phyloP scores from a whole-genome alignment of 257 asterid genomes.

The Salvia hispanica region DNA sequence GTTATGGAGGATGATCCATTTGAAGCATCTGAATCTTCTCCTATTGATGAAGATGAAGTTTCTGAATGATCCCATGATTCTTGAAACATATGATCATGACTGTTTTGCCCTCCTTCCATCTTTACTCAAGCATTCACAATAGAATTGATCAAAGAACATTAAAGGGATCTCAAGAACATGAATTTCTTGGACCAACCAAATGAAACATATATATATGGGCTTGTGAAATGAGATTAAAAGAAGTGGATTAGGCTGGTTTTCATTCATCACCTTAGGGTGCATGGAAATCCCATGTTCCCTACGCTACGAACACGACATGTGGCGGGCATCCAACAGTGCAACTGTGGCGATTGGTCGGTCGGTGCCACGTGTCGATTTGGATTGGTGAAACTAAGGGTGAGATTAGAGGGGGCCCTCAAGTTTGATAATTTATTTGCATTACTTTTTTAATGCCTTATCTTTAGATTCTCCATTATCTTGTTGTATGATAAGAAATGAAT shows the following conservation, averaged over 20 bases:
- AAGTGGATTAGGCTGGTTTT: slow-evolving; percentile 46
- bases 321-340: slow-evolving; percentile 14
- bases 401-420: slow-evolving; percentile 17
- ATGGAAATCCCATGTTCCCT: slow-evolving; percentile 15
- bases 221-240: slow-evolving; percentile 20
- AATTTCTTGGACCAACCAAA: slow-evolving; percentile 27
- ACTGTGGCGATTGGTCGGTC: neutral
- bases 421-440: slow-evolving; percentile 32
- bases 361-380: slow-evolving; percentile 21
- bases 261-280: slow-evolving; percentile 29
- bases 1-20: slow-evolving; percentile 48
- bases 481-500: slow-evolving; percentile 50
- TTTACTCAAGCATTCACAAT: neutral
- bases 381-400: slow-evolving; percentile 13
- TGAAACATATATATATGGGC: slow-evolving; percentile 34
- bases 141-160: neutral
- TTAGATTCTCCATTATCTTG: slow-evolving; percentile 63
- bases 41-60: slow-evolving; percentile 47
- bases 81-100: slow-evolving; percentile 33
- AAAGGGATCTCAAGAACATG: slow-evolving; percentile 21
- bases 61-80: slow-evolving; percentile 49
- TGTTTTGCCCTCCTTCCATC: slow-evolving; percentile 48
- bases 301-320: slow-evolving; percentile 33
- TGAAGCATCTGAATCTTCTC: slow-evolving; percentile 54
- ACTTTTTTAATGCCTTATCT: slow-evolving; percentile 52